Evolutionary conservation across 148 eudicot species (phyloP).

Genomic region (Rhododendron ovatum): DNA sequence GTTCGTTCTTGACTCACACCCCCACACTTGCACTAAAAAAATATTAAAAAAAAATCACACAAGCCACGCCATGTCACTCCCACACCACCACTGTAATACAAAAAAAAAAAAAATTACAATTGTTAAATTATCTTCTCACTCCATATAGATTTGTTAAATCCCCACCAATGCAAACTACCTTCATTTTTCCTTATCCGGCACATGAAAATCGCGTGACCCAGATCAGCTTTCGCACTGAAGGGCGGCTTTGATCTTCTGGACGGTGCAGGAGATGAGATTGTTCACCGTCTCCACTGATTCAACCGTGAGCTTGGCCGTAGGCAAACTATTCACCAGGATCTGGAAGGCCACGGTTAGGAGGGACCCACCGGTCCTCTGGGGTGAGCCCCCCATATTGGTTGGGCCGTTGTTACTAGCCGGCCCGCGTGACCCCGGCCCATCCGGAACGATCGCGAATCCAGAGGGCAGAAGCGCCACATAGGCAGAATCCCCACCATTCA

Average conservation of each 20-base stretch:
- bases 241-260: slow-evolving; percentile 83
- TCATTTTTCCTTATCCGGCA: background rate
- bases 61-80: background rate
- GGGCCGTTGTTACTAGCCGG: slow-evolving; percentile 8
- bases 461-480: slow-evolving; percentile 91
- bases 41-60: background rate
- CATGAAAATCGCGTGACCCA: background rate
- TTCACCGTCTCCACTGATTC: slow-evolving; percentile 92
- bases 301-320: slow-evolving; percentile 84
- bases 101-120: background rate
- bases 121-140: background rate
- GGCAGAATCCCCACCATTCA: slow-evolving; percentile 95
- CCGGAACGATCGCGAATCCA: slow-evolving; percentile 77
- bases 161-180: background rate
- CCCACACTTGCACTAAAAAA: slow-evolving; percentile 18
- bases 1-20: slow-evolving; percentile 99
- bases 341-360: slow-evolving; percentile 86
- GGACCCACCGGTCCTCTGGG: slow-evolving; percentile 47
- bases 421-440: slow-evolving; percentile 46
- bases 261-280: slow-evolving; percentile 81
- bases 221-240: slow-evolving; percentile 58
- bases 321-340: slow-evolving; percentile 82
- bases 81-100: background rate
- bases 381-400: slow-evolving; percentile 1
- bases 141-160: background rate